Conservation (phyloP, 768 basidiomycete species). For the Suillus discolor region DNA sequence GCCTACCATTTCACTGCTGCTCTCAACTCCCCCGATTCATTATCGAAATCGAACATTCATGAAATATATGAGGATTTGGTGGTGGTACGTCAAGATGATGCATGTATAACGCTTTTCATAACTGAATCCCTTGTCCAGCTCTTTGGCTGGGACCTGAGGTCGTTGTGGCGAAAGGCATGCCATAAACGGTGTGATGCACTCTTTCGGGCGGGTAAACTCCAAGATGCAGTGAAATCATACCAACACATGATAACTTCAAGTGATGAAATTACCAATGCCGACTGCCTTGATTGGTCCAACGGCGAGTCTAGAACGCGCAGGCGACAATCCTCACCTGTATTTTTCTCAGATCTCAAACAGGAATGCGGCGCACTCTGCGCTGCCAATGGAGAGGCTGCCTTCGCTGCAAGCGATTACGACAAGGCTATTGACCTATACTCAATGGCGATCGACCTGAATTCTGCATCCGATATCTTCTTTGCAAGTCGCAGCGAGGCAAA, state of each 20-base stretch:
- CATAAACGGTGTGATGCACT: background rate
- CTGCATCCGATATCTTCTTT: background rate
- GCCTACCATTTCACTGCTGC: background rate
- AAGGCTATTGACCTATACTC: background rate
- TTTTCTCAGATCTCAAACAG: accelerated
- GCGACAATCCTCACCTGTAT: background rate
- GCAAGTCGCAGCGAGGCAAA: background rate
- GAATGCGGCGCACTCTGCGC: background rate
- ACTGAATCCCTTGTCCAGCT: background rate
- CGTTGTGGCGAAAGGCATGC: background rate
- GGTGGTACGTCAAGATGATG: background rate
- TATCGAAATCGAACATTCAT: background rate
- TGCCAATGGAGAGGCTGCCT: background rate
- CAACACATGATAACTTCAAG: background rate
- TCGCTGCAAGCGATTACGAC: background rate
- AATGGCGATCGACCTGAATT: background rate
- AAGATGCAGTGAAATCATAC: background rate
- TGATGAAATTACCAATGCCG: background rate
- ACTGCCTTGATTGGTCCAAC: background rate
- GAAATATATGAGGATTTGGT: background rate
- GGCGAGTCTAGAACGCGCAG: background rate
- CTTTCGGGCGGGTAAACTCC: background rate
- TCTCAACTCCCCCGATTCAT: background rate
- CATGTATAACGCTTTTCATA: background rate
- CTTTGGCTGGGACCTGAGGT: background rate